Evolutionary conservation across 805 yeast genomes (phyloP).

Genomic region (Pichia insulana): DNA sequence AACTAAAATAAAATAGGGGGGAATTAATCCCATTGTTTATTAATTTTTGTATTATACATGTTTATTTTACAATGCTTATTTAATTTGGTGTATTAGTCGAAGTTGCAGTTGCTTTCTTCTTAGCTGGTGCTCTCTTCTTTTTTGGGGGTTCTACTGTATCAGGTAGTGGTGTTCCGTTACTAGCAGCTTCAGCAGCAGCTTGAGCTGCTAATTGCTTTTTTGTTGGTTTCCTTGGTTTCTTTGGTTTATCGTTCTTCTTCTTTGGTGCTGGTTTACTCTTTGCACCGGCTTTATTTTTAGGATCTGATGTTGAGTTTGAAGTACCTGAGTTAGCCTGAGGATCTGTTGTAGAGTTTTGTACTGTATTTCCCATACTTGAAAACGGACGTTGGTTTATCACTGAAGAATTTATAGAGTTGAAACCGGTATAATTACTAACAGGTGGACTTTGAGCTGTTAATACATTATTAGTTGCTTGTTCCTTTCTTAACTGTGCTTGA

Average conservation of each 20-base stretch:
- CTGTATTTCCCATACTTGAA: neutral
- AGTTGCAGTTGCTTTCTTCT: constrained; percentile 15
- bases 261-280: constrained; percentile 5
- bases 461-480: constrained; percentile 3
- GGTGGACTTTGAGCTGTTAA: constrained; percentile 5
- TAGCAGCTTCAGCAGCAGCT: constrained; percentile 21
- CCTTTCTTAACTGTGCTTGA: constrained; percentile 7
- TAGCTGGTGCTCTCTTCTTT: constrained; percentile 23
- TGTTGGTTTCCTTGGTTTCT: constrained; percentile 26
- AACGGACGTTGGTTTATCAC: neutral
- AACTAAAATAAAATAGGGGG: constrained; percentile 2
- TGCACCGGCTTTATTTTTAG: neutral
- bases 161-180: constrained; percentile 22
- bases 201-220: constrained; percentile 26
- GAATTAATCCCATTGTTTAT: too few species aligned
- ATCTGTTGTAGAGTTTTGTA: neutral
- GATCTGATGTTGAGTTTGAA: too few species aligned
- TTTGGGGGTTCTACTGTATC: constrained; percentile 17
- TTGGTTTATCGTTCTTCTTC: constrained; percentile 19
- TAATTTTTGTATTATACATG: neutral
- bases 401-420: constrained; percentile 3
- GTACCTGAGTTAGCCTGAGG: neutral
- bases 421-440: constrained; percentile 1
- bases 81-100: neutral
- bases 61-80: neutral